These are phyloP conservation scores for Sclerotinia subarctica DNA, from an alignment of 2,329 filamentous ascomycete species.

Conservation along the genomic window DNA sequence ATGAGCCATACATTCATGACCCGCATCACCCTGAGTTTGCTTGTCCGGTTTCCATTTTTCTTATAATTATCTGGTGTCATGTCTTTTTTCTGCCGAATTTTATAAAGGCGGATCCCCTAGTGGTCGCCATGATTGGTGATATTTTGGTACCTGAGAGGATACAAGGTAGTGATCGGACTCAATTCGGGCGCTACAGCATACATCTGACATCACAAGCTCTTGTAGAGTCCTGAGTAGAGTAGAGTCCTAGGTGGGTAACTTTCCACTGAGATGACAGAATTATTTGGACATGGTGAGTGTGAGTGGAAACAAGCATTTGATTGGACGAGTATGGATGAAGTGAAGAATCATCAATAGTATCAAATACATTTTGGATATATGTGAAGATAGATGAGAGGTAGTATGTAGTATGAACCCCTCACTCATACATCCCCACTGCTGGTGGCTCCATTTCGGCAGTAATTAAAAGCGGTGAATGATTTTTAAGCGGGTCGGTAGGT, in stretches of 20 bases:
- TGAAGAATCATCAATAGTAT: neutral
- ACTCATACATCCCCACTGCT: too few relatives aligned
- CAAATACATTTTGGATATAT: neutral
- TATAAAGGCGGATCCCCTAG: neutral
- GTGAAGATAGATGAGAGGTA: neutral
- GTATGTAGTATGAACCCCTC: too few relatives aligned
- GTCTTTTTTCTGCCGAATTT: neutral
- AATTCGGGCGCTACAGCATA: conserved; percentile 10
- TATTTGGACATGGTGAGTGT: neutral
- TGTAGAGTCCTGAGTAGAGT: too few relatives aligned
- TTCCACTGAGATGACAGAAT: neutral
- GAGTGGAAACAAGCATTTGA: neutral
- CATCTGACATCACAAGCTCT: conserved; percentile 11
- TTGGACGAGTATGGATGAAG: neutral
- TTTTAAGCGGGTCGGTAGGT: neutral
- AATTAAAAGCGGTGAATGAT: conserved; percentile 4
- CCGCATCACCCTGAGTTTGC: neutral
- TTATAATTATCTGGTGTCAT: neutral
- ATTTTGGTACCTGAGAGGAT: neutral
- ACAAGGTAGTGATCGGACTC: conserved; percentile 12
- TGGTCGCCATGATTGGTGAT: neutral
- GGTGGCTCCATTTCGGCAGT: neutral
- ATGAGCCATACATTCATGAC: too few relatives aligned
- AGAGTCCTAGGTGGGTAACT: too few relatives aligned
- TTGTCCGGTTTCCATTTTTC: neutral